Conservation (phyloP, 1,284 basidiomycete genomes). For the Pyrrhoderma lamaoense region DNA sequence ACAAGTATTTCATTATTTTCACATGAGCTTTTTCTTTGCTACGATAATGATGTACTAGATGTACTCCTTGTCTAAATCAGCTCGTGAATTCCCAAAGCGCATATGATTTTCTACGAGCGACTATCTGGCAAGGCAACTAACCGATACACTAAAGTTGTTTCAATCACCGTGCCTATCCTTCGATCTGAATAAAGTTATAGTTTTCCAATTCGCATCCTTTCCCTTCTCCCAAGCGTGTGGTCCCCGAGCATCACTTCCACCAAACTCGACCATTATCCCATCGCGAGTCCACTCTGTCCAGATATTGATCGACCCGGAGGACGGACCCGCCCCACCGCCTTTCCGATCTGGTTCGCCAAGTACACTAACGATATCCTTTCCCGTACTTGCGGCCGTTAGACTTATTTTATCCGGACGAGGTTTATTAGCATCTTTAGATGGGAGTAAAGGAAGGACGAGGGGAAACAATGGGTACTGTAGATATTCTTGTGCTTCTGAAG, state of each 20-base stretch:
- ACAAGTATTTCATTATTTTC: too few species aligned
- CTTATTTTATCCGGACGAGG: conserved; percentile 36
- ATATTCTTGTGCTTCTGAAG: conserved; percentile 40
- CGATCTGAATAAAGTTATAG: conserved; percentile 56
- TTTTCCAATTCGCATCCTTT: conserved; percentile 70
- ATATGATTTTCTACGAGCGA: too few species aligned
- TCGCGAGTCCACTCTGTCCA: conserved; percentile 87
- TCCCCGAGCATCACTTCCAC: conserved; percentile 65
- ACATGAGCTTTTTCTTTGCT: too few species aligned
- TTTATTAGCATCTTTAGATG: conserved; percentile 32
- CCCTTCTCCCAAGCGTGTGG: conserved; percentile 81
- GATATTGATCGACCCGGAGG: conserved; percentile 77
- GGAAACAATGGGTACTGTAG: conserved; percentile 48
- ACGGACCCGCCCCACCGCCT: conserved; percentile 76
- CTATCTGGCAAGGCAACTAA: too few species aligned
- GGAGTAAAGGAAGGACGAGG: conserved; percentile 35
- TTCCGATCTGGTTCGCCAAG: conserved; percentile 83
- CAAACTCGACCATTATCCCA: conserved; percentile 79
- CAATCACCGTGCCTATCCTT: too few species aligned
- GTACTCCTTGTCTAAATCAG: too few species aligned
- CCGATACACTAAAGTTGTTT: too few species aligned
- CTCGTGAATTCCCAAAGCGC: too few species aligned
- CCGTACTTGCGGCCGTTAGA: conserved; percentile 48
- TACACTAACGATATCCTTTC: conserved; percentile 64
- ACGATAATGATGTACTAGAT: too few species aligned